Percentiles rank a stretch among this genome's conserved stretches.
Conservation (phyloP, 192 early-diverging fungal species). For the Podila horticola region DNA sequence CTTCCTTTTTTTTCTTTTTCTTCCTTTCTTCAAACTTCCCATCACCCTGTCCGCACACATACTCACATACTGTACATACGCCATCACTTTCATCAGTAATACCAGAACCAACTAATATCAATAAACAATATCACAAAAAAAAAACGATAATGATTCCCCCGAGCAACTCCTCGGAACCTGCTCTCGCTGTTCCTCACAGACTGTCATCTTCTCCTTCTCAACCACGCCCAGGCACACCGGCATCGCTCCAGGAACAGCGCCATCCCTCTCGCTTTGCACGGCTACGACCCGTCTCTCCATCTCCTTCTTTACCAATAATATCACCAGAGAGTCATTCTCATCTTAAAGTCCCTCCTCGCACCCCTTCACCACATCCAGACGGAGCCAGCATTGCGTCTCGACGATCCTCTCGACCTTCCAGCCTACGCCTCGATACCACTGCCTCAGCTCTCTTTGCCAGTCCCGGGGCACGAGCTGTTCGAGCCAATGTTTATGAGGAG, state of each 20-base stretch:
- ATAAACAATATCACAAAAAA: too few species aligned
- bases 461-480: constrained; percentile 19
- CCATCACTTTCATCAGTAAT: too few species aligned
- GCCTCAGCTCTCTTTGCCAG: constrained; percentile 20
- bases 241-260: neutral
- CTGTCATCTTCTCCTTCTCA: too few species aligned
- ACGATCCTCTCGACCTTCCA: constrained; percentile 17
- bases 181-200: too few species aligned
- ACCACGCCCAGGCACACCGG: neutral
- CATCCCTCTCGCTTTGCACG: neutral
- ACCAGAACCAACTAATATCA: too few species aligned
- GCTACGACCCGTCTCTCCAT: neutral
- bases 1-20: neutral
- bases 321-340: neutral
- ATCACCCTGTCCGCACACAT: too few species aligned
- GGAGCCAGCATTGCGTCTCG: constrained; percentile 20
- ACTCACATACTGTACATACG: too few species aligned
- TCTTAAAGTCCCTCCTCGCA: neutral
- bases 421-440: constrained; percentile 16
- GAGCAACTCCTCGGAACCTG: too few species aligned
- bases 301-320: constrained; percentile 7
- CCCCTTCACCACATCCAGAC: constrained; percentile 4
- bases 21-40: neutral
- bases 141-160: too few species aligned
- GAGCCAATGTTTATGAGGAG: constrained; percentile 20